Base-by-base conservation (phyloP, 805 yeast species). In the Zygoascus tannicola region DNA sequence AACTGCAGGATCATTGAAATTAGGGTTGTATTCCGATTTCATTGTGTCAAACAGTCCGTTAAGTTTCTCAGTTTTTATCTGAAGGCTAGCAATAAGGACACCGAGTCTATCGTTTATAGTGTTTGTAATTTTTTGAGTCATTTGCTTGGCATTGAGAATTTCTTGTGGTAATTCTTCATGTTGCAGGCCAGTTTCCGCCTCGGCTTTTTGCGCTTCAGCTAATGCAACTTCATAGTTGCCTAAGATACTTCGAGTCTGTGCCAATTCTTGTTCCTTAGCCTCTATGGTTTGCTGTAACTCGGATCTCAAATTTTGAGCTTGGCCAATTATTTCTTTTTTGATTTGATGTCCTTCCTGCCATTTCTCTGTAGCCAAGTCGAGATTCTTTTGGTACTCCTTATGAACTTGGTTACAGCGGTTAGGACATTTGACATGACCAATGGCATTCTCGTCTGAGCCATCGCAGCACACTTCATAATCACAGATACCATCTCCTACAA, bases 401-500 rank as follows among this genome's bases (percentile, higher is more conserved):
- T 68, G 66, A 44, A 82, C 73, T 46, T 73, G 71, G 1, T 54
- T 56, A 56, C 92, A 83, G 32, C 63, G 67, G 50, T 75, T 67
- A 3, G 75, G 73, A 58, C 94, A 86, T 22, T 52, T n/a, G 1
- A 68, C 69, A 3, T 32, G 35, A 19, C 43, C 49, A 12, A 44
- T 41, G 40, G 43, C 64, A 60, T 60, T 46, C 48, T 92, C 98
- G 63, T 92, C 98, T 1, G 86, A 74, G 5, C 98, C 97, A 64
- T 92, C 98, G 63, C 98, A 92, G 62, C 98, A 92, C 8, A 70
- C 43, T 16, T 79, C 82, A 59, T 82, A 84, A 59, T 92, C 98
- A 65, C 98, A 92, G 2, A 81, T 78, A 0, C 97, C 97, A 63
- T 92, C 98, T 54, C 81, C 78, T 15, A 92, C 83, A 46, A 78